These are phyloP conservation scores for Diplodia corticola DNA, from an alignment of 2,329 filamentous ascomycete genomes.

Conservation along the genomic window DNA sequence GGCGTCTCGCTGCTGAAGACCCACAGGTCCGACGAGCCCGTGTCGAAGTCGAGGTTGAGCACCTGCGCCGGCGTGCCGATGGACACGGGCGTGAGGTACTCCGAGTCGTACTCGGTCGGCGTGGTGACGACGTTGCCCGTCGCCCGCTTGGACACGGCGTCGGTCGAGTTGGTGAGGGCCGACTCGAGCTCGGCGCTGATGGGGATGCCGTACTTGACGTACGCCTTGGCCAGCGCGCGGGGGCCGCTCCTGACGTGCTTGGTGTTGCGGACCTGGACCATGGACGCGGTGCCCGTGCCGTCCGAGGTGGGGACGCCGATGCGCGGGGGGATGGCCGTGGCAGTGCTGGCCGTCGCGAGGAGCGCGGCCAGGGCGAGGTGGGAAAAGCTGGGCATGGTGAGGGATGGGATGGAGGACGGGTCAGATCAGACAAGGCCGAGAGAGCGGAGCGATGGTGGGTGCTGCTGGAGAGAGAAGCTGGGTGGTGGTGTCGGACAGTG, in stretches of 20 bases:
- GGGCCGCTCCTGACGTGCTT: slow-evolving; percentile 42
- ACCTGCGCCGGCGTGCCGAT: slow-evolving; percentile 50
- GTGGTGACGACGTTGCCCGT: slow-evolving; percentile 32
- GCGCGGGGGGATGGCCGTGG: slow-evolving; percentile 4
- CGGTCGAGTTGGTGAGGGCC: slow-evolving; percentile 28
- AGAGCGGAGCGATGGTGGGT: not conserved
- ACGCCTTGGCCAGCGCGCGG: slow-evolving; percentile 40
- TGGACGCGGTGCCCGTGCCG: not conserved
- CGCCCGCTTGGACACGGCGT: slow-evolving; percentile 27
- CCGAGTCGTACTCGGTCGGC: slow-evolving; percentile 31
- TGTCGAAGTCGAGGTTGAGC: slow-evolving; percentile 68
- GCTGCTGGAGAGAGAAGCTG: slow-evolving; percentile 1
- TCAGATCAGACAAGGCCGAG: not conserved
- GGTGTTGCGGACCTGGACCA: slow-evolving; percentile 35
- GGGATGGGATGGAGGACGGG: not conserved
- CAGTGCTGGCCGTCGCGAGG: slow-evolving; percentile 1
- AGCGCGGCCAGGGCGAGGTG: not conserved
- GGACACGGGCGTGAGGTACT: slow-evolving; percentile 55
- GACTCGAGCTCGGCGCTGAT: slow-evolving; percentile 33
- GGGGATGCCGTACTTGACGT: slow-evolving; percentile 40
- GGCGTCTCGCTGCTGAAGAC: not conserved
- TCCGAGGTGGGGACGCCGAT: not conserved
- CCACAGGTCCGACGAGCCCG: slow-evolving; percentile 66
- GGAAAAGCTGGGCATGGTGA: slow-evolving; percentile 1
- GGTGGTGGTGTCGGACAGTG: not conserved